Conservation (phyloP, 2,329 filamentous ascomycete species). For the Phialophora chinensis region DNA sequence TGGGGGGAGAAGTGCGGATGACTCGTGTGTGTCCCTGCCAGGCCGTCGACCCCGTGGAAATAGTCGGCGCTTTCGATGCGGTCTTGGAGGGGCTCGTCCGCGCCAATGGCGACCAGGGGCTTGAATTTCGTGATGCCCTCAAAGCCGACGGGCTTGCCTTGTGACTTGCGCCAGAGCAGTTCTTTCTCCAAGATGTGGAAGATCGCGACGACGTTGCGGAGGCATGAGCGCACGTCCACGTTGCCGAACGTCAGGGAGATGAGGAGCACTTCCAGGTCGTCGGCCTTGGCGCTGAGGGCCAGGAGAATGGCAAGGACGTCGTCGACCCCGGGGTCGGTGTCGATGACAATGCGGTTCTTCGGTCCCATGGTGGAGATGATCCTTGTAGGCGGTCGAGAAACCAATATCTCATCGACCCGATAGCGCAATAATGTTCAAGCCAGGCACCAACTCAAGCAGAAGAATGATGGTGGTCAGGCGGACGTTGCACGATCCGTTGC, state of each 20-base stretch:
- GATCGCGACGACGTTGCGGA: slow-evolving; percentile 85
- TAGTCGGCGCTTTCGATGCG: slow-evolving; percentile 80
- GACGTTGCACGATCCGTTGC: background rate
- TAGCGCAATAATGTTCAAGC: background rate
- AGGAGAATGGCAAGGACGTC: slow-evolving; percentile 88
- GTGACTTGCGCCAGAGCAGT: slow-evolving; percentile 76
- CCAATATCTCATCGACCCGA: background rate
- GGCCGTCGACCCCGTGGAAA: slow-evolving; percentile 81
- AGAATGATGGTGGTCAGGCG: background rate
- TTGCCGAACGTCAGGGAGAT: slow-evolving; percentile 94
- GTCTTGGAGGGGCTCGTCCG: slow-evolving; percentile 83
- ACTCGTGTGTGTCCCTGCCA: slow-evolving; percentile 72
- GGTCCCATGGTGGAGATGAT: slow-evolving; percentile 61
- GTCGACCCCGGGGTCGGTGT: slow-evolving; percentile 94
- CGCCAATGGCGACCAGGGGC: slow-evolving; percentile 84
- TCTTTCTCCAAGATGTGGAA: slow-evolving; percentile 94
- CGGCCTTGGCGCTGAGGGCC: slow-evolving; percentile 77
- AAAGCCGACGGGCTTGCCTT: slow-evolving; percentile 73
- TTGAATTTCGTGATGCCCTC: slow-evolving; percentile 73
- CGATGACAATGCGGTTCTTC: slow-evolving; percentile 84
- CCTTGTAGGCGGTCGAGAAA: background rate
- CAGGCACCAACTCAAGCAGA: background rate
- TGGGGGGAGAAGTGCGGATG: slow-evolving; percentile 75
- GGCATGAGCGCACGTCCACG: slow-evolving; percentile 84
- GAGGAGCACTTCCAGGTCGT: slow-evolving; percentile 84